Evolutionary conservation across 2,329 filamentous ascomycete genomes (phyloP).

Genomic region (Aspergillus brasiliensis): DNA sequence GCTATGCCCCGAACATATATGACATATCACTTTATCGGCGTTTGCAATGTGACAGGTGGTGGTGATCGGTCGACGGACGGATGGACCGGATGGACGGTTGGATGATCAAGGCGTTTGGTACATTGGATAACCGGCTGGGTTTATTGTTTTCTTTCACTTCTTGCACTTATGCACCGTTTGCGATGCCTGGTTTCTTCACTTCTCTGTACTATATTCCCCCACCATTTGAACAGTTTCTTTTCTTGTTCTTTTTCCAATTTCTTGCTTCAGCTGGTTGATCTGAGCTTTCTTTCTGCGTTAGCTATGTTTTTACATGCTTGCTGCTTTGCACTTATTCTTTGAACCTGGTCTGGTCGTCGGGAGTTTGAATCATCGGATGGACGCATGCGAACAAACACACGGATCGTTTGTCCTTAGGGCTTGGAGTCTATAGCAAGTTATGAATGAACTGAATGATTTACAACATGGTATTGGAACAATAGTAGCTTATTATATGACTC

Average conservation of each 20-base stretch:
- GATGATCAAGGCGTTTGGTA: neutral
- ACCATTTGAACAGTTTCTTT: neutral
- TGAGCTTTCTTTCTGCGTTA: neutral
- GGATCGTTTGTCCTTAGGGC: neutral
- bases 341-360: neutral
- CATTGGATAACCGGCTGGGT: neutral
- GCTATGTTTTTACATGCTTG: neutral
- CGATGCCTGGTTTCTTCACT: neutral
- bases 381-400: neutral
- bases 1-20: neutral
- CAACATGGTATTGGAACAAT: neutral
- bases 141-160: neutral
- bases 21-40: neutral
- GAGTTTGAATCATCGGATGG: neutral
- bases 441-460: neutral
- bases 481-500: no score
- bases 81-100: neutral
- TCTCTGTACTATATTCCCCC: constrained; percentile 7
- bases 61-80: neutral
- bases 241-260: neutral
- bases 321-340: constrained; percentile 3
- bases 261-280: neutral
- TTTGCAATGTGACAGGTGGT: neutral
- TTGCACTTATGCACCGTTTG: neutral
- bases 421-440: neutral